Conservation (phyloP, 805 yeast genomes). For the Yarrowia sp. region DNA sequence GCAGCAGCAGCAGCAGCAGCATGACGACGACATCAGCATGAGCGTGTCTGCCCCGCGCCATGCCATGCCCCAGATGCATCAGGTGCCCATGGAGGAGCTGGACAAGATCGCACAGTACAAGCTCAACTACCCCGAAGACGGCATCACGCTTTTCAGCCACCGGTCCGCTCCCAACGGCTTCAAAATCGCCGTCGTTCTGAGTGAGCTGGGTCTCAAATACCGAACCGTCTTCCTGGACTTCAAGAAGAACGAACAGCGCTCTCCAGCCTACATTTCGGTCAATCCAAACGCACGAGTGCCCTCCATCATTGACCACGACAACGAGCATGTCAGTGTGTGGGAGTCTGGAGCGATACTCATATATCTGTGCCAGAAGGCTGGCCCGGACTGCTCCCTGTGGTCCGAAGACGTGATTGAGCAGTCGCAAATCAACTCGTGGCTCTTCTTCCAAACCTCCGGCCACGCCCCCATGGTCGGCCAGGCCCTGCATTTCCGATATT, state of each 20-base stretch:
- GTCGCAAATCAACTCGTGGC: conserved; percentile 81
- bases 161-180: conserved; percentile 92
- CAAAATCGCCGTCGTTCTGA: conserved; percentile 85
- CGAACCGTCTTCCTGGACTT: conserved; percentile 83
- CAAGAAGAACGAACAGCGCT: conserved; percentile 82
- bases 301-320: conserved; percentile 83
- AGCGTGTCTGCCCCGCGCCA: conserved; percentile 12
- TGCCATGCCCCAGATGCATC: conserved; percentile 5
- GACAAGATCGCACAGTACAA: conserved; percentile 52
- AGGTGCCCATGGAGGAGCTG: conserved; percentile 4
- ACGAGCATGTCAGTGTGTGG: conserved; percentile 81
- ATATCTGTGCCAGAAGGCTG: conserved; percentile 62
- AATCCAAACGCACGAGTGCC: conserved; percentile 97
- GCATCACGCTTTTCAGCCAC: conserved; percentile 77
- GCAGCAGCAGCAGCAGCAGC: conserved; percentile 7
- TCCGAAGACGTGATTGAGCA: conserved; percentile 74
- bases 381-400: conserved; percentile 73
- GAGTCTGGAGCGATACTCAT: conserved; percentile 90
- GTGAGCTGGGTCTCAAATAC: conserved; percentile 76
- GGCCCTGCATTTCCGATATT: conserved; percentile 88
- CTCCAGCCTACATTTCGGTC: conserved; percentile 89
- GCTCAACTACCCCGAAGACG: conserved; percentile 71
- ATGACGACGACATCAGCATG: conserved; percentile 21
- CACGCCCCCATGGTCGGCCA: conserved; percentile 99
- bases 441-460: conserved; percentile 92